phyloP scores from a whole-genome alignment of 2,329 filamentous ascomycete genomes.

The Aspergillus chevalieri region DNA sequence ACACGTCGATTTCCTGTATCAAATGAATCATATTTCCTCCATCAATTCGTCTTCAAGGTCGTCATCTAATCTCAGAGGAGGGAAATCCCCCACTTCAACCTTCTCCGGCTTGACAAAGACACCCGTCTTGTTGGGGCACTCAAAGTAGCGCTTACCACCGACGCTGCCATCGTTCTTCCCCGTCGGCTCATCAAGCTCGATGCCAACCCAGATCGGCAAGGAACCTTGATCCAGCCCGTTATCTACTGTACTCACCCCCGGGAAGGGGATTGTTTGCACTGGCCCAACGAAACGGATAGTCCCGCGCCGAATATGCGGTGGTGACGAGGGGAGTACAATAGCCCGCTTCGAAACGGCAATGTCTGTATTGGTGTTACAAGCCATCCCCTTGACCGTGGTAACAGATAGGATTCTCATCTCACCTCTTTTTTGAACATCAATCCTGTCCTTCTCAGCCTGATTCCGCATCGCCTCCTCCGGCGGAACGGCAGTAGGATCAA shows the following conservation, averaged over 20 bases:
- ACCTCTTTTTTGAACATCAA: conserved; percentile 63
- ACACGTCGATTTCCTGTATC: neutral
- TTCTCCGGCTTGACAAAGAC: conserved; percentile 59
- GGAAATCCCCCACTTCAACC: conserved; percentile 56
- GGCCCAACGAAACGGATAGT: conserved; percentile 38
- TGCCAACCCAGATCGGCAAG: conserved; percentile 50
- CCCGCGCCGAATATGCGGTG: conserved; percentile 39
- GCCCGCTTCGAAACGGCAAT: conserved; percentile 41
- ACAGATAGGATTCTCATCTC: conserved; percentile 26
- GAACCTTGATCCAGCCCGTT: conserved; percentile 13
- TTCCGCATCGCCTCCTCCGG: conserved; percentile 67
- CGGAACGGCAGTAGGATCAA: conserved; percentile 75
- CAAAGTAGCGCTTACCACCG: conserved; percentile 50
- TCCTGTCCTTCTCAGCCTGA: conserved; percentile 52
- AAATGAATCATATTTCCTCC: conserved; percentile 46
- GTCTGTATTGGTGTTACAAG: conserved; percentile 19
- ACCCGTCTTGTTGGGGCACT: conserved; percentile 48
- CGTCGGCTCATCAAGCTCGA: conserved; percentile 58
- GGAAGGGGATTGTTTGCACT: conserved; percentile 33
- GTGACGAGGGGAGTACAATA: conserved; percentile 37
- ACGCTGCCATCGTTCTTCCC: conserved; percentile 59
- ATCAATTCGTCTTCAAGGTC: conserved; percentile 50
- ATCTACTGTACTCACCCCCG: conserved; percentile 19
- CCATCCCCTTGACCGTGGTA: neutral
- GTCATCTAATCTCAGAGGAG: conserved; percentile 45